Evolutionary conservation across 306 rosid species (phyloP), one percentile per base, ranked within the genome.

Genomic region (Arachis hypogaea): DNA sequence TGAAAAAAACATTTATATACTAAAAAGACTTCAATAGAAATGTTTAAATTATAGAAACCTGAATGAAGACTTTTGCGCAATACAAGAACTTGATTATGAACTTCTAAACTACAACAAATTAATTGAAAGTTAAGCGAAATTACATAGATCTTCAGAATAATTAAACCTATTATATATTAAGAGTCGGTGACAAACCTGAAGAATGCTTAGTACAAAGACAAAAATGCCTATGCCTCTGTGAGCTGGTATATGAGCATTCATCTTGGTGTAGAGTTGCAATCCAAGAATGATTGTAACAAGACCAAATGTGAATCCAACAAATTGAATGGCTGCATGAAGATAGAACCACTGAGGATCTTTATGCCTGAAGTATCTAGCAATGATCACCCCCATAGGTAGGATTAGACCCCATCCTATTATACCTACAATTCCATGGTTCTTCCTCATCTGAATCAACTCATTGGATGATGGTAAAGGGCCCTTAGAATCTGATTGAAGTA

Each of bases 141-240:
- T 33, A 33, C 4, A 33, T 33, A 33, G 4, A 33, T 33, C 38
- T 2, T 2, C 38, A 2, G 38, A 33, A 33, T 33, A 33, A 33
- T 33, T 33, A 33, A 33, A 33, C 38, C 4, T 33, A 33, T 59
- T 43, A 14, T 38, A 46, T 8, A 60, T 43, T 6, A 5, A 7
- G 28, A 7, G 46, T 44, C 57, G 18, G 54, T 57, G 69, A 76
- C 75, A 76, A 66, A 93, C 98, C 96, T 93, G 98, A 80, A 91
- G 97, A 85, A 94, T 85, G 42, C 97, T 91, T 28, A 91, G 89
- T 33, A 88, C 88, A 54, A 94, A 82, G 77, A 88, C 90, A 73
- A 89, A 94, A 79, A 94, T 88, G 66, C 97, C 97, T 11, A 91
- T 86, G 86, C 88, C 97, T 80, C 97, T 88, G 18, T 94, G 98